Conservation (phyloP, 805 yeast genomes). For the Scheffersomyces coipomensis region DNA sequence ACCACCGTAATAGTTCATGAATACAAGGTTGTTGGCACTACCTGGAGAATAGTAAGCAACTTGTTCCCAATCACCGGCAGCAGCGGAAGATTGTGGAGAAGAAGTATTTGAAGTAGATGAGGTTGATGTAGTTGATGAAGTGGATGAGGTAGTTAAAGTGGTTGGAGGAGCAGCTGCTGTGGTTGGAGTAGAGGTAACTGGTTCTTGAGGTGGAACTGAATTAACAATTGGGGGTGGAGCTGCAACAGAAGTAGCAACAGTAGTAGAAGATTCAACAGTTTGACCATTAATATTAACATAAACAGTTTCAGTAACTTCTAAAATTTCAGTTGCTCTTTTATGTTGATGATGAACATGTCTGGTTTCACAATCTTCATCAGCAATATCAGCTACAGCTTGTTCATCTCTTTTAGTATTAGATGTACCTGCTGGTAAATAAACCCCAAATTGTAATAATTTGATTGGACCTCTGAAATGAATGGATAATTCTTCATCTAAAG, state of each 20-base stretch:
- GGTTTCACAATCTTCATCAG: slow-evolving; percentile 45
- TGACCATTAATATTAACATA: slow-evolving; percentile 61
- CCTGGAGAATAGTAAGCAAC: slow-evolving; percentile 74
- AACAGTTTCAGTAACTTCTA: slow-evolving; percentile 78
- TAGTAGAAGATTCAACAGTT: slow-evolving; percentile 24
- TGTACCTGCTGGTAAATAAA: slow-evolving; percentile 65
- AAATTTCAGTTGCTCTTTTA: slow-evolving; percentile 63
- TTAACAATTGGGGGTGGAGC: slow-evolving; percentile 19
- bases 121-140: slow-evolving; percentile 20
- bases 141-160: slow-evolving; percentile 22
- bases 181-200: slow-evolving; percentile 10
- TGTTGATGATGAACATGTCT: slow-evolving; percentile 47
- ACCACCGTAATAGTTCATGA: slow-evolving; percentile 89
- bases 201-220: slow-evolving; percentile 9
- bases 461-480: slow-evolving; percentile 92
- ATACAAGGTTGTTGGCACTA: slow-evolving; percentile 65
- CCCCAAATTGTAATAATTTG: slow-evolving; percentile 80
- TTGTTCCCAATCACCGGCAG: slow-evolving; percentile 69
- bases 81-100: slow-evolving; percentile 21
- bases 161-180: slow-evolving; percentile 17
- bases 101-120: slow-evolving; percentile 18
- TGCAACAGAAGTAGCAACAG: slow-evolving; percentile 3
- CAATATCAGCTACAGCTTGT: slow-evolving; percentile 7
- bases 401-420: slow-evolving; percentile 42
- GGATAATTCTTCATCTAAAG: slow-evolving; percentile 82